Conservation (phyloP, 108 stramenopile genomes). For the Fistulifera solaris region DNA sequence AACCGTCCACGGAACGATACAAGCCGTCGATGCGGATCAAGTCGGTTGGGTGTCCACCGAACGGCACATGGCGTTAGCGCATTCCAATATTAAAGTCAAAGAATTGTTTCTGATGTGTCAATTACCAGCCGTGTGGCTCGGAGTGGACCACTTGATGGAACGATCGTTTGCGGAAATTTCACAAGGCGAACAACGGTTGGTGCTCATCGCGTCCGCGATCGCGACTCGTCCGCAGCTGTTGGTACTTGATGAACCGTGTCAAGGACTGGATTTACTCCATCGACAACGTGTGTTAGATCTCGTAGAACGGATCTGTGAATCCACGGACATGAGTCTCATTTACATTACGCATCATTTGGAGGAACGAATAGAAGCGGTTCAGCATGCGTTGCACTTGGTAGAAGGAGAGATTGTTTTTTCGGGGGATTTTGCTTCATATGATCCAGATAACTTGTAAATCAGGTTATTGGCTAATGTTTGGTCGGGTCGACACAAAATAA, state of each 20-base stretch:
- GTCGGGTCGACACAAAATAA: no score
- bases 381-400: constrained; percentile 39
- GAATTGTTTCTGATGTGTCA: neutral
- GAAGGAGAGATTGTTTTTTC: constrained; percentile 33
- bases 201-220: constrained; percentile 52
- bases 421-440: constrained; percentile 16
- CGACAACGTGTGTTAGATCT: constrained; percentile 40
- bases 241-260: constrained; percentile 67
- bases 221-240: constrained; percentile 50
- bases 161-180: constrained; percentile 44
- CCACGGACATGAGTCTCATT: constrained; percentile 50
- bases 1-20: neutral
- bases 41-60: constrained; percentile 76
- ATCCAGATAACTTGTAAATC: constrained; percentile 10
- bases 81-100: neutral
- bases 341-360: constrained; percentile 75
- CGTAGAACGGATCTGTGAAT: constrained; percentile 41
- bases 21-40: neutral
- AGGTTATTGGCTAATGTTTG: no score
- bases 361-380: constrained; percentile 40
- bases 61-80: constrained; percentile 36
- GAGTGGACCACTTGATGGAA: constrained; percentile 14
- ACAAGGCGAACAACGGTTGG: constrained; percentile 79
- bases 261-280: constrained; percentile 55
- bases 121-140: constrained; percentile 1